Evolutionary conservation across 2,329 filamentous ascomycete genomes (phyloP), one percentile per base, ranked within the genome.

Genomic region (Neoarthrinium moseri): DNA sequence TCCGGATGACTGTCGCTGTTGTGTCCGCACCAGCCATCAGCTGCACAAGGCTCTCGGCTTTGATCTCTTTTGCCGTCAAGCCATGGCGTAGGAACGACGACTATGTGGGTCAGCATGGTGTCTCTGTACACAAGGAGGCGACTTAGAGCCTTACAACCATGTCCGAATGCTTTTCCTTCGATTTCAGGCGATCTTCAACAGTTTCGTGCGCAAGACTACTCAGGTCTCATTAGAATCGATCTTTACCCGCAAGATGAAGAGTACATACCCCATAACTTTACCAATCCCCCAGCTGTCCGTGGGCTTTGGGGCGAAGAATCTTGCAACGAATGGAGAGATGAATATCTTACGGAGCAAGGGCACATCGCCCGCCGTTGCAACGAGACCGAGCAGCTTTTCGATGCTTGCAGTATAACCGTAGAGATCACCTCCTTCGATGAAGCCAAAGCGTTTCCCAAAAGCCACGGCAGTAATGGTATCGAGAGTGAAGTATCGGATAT

Each of bases 101-200:
- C 40, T 43, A 15, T 10, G 32, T 10, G 13, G 30, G 6, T 27
- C n/a, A n/a, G n/a, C n/a, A n/a, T n/a, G n/a, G n/a, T n/a, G n/a
- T n/a, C n/a, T n/a, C n/a, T n/a, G n/a, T n/a, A n/a, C n/a, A n/a
- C n/a, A n/a, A n/a, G n/a, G n/a, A n/a, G n/a, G n/a, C n/a, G n/a
- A n/a, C n/a, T n/a, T n/a, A n/a, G n/a, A n/a, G n/a, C 8, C 27
- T 2, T 36, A 48, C 46, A 17, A 41, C 40, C 46, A 48, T 48
- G 21, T 48, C 40, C 18, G 33, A 20, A 5, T 6, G 15, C 12
- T 44, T 23, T 17, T 29, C 34, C 12, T 29, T 26, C 3, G 34
- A 22, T n/a, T 35, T 35, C 23, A 39, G 39, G 3, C 40, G 34
- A 17, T 35, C 13, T 11, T 20, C 23, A 8, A 44, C 35, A 24